phyloP scores from a whole-genome alignment of 257 asterid species.

The Solanum rostratum region DNA sequence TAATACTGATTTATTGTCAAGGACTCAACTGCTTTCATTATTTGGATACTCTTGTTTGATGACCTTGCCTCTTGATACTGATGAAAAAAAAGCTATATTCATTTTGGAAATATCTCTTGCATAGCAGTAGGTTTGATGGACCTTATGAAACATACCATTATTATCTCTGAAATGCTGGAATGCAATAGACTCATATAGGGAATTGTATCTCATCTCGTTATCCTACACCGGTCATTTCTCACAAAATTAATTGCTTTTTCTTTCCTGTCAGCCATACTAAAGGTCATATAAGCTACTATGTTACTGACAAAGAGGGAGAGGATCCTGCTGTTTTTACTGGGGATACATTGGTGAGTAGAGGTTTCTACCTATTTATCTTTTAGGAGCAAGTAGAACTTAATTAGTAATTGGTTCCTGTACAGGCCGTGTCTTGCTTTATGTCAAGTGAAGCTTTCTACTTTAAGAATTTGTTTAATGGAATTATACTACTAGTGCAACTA shows the following conservation, averaged over 20 bases:
- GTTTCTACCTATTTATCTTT: neutral
- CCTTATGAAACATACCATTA: neutral
- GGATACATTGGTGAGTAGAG: constrained; percentile 72
- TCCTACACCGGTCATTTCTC: neutral
- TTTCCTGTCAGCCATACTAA: constrained; percentile 66
- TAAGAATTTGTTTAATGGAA: neutral
- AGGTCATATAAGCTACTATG: constrained; percentile 88
- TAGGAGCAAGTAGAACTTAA: neutral
- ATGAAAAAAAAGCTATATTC: neutral
- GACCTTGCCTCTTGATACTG: neutral
- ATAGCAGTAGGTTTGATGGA: neutral
- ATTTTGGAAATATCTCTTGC: neutral
- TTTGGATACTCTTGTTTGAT: neutral
- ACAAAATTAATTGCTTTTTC: neutral
- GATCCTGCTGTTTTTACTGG: constrained; percentile 93
- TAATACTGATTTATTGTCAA: neutral
- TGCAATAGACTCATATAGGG: neutral
- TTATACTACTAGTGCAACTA: neutral
- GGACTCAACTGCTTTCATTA: neutral
- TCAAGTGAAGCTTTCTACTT: neutral
- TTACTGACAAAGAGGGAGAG: constrained; percentile 71
- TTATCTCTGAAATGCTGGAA: neutral
- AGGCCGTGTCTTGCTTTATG: neutral
- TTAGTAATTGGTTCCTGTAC: neutral
- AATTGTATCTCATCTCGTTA: neutral